Evolutionary conservation across 176 grass and related monocot genomes (phyloP), one percentile per base, ranked within the genome.

Genomic region (Elaeis guineensis): DNA sequence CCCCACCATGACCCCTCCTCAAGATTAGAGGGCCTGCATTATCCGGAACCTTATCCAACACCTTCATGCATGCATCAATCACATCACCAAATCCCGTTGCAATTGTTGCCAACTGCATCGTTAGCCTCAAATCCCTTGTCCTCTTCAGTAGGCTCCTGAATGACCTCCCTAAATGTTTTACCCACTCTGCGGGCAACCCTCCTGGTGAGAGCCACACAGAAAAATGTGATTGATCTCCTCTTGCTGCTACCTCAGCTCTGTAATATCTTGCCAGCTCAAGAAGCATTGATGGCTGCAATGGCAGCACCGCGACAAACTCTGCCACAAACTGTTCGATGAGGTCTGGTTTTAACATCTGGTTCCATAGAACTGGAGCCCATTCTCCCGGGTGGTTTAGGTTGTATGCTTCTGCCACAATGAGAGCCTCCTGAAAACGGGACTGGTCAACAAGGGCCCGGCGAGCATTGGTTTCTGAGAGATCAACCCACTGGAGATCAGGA

Each of bases 351-450:
- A 87, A 64, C 92, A 90, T 91, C 57, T 79, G 83, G 59, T 83
- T 85, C 92, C 92, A 91, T 19, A 97, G 75, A 30, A 97, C 92
- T 20, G 86, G 92, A 21, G 92, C 84, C 87, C 87, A 97, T 72
- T 97, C 84, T 65, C 64, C 77, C 17, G 87, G 92, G 17, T 97
- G 92, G 59, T 95, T 95, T 81, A 97, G 69, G 55, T 21, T 77
- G 72, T 97, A 97, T 23, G 80, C 87, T 72, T 97, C 86, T 11
- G 92, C 92, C 71, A 90, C 87, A 75, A 97, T 84, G 16, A 97
- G 80, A 58, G 92, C 92, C 63, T 97, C 92, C 58, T 97, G 87
- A 62, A 97, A 97, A 60, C 92, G 80, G 56, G 83, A 90, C 80
- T 97, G 92, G 23, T 97, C 86, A 11, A 85, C 80, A 20, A 97